A percentile compares a stretch with the other conserved stretches of the same genome.
phyloP scores from a whole-genome alignment of 1,284 basidiomycete genomes.

The Apiotrichum gamsii region DNA sequence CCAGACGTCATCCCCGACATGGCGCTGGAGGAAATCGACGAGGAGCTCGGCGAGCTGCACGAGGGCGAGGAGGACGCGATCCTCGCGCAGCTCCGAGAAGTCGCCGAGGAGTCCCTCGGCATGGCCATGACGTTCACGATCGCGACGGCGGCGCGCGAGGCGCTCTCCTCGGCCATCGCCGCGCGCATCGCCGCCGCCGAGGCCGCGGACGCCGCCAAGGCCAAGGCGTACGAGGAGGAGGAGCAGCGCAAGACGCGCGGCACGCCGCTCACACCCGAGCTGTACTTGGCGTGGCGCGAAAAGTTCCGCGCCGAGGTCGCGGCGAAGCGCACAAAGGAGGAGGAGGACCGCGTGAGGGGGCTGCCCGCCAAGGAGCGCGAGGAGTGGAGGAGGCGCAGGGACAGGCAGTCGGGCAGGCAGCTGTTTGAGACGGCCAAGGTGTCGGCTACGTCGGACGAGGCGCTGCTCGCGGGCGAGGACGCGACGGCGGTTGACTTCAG shows the following conservation, averaged over 20 bases:
- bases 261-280: conserved; percentile 76
- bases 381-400: conserved; percentile 64
- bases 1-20: conserved; percentile 73
- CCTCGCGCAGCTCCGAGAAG: conserved; percentile 56
- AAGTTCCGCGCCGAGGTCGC: conserved; percentile 67
- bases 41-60: conserved; percentile 51
- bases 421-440: conserved; percentile 74
- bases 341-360: conserved; percentile 73
- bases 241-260: conserved; percentile 83
- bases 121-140: conserved; percentile 99
- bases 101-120: conserved; percentile 81
- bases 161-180: conserved; percentile 60
- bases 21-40: conserved; percentile 58
- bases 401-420: conserved; percentile 75
- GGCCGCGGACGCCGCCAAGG: conserved; percentile 63
- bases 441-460: conserved; percentile 64
- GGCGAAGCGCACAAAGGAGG: conserved; percentile 58
- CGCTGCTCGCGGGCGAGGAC: conserved; percentile 58
- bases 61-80: conserved; percentile 54
- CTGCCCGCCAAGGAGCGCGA: conserved; percentile 80
- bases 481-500: conserved; percentile 79
- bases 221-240: conserved; percentile 70
- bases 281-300: conserved; percentile 74
- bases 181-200: conserved; percentile 56
- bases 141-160: conserved; percentile 77